Conservation (phyloP, 352 stramenopile species). For the Phytophthora pluvialis region DNA sequence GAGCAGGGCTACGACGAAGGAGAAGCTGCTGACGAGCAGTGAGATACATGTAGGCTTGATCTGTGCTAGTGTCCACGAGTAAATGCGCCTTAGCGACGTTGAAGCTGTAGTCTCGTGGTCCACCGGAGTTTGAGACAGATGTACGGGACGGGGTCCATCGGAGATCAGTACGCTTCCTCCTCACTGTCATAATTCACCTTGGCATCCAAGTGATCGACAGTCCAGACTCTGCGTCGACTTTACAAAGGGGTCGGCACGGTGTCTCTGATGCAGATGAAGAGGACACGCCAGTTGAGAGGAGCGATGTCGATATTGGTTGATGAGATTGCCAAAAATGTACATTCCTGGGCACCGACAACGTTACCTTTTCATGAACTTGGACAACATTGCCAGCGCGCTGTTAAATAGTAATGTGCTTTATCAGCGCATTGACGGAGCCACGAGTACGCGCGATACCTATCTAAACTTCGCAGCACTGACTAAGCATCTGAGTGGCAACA, state of each 20-base stretch:
- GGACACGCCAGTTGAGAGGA: background rate
- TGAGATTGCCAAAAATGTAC: constrained; percentile 7
- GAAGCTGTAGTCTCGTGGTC: background rate
- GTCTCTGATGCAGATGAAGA: background rate
- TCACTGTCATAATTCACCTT: constrained; percentile 2
- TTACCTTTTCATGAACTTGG: constrained; percentile 26
- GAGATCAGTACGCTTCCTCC: background rate
- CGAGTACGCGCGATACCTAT: background rate
- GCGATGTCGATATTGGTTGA: constrained; percentile 1
- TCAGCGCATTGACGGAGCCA: constrained; percentile 13
- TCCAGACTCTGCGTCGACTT: background rate
- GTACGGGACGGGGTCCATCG: background rate
- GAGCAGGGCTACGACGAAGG: too few relatives aligned
- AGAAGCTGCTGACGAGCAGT: too few relatives aligned
- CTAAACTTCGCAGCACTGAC: constrained; percentile 1
- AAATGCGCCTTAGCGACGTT: background rate
- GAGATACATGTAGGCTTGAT: too few relatives aligned
- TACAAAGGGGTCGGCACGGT: background rate
- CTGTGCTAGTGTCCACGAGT: too few relatives aligned
- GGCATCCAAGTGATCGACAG: background rate
- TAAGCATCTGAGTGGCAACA: background rate
- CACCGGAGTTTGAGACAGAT: background rate
- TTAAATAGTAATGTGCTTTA: constrained; percentile 16
- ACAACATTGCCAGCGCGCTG: constrained; percentile 18
- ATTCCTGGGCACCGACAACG: constrained; percentile 2